Evolutionary conservation across 257 asterid genomes (phyloP).

Genomic region (Solanum lignicaule): DNA sequence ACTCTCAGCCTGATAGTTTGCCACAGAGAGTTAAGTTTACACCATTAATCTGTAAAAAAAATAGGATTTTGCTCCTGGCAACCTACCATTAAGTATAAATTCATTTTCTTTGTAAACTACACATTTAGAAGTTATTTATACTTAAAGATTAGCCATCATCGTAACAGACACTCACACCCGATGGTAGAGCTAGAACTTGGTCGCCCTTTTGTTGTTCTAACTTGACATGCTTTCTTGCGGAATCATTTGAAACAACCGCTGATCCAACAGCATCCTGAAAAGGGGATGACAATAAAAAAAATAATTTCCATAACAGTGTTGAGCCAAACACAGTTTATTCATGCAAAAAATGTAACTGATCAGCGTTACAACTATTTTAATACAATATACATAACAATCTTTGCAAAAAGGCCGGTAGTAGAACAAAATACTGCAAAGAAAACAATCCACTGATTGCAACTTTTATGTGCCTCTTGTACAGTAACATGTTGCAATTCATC

Average conservation of each 20-base stretch:
- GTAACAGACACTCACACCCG: constrained; percentile 9
- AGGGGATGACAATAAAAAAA: not conserved
- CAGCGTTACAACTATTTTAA: not conserved
- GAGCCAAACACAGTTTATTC: not conserved
- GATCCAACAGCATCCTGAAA: constrained; percentile 12
- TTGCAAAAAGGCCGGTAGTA: not conserved
- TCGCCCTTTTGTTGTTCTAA: constrained; percentile 6
- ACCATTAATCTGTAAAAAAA: not conserved
- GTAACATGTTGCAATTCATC: not conserved
- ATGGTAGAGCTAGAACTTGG: constrained; percentile 5
- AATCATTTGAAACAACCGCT: not conserved
- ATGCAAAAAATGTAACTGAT: not conserved
- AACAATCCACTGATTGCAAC: not conserved
- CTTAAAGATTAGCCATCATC: not conserved
- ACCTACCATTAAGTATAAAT: not conserved
- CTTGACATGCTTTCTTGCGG: constrained; percentile 3
- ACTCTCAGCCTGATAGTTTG: not conserved
- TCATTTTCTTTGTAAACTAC: not conserved
- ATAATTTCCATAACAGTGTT: not conserved
- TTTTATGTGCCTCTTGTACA: not conserved
- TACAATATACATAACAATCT: not conserved
- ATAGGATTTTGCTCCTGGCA: not conserved
- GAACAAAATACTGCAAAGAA: not conserved
- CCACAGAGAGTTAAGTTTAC: not conserved
- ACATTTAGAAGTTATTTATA: not conserved